Evolutionary conservation across 352 stramenopile genomes (phyloP), one percentile per base, ranked within the genome.

Genomic region (Phytophthora pluvialis): DNA sequence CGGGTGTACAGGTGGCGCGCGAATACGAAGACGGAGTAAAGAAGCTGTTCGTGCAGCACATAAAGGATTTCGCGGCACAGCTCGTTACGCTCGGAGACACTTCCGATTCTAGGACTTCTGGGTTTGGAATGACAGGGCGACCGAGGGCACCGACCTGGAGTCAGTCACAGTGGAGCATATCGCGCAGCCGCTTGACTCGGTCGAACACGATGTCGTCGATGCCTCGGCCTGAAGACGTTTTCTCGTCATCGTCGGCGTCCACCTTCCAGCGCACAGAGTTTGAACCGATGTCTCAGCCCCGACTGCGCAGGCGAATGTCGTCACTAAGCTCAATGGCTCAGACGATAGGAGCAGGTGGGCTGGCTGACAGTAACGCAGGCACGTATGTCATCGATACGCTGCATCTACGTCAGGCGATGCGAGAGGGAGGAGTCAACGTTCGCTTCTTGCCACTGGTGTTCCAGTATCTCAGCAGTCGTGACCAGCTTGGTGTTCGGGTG

Each of bases 381-480:
- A 86, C 83, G n/a, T 95, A 94, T 44, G 71, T 92, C 13, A 86
- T 91, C 21, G 81, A 93, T 40, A 73, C 69, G 9, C 38, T 86
- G 16, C 81, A 95, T 65, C 48, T 95, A 10, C 72, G 83, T 16
- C 74, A 76, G n/a, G 62, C 74, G 9, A 76, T 95, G 69, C 73
- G 77, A 33, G 70, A 87, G 40, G 66, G 76, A 10, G 87, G 87
- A 9, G 73, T 95, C 18, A 90, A 88, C 54, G 72, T 90, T 60
- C 72, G 78, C 5, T 84, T 94, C 13, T 62, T 95, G 9, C 87
- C 87, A n/a, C 48, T 93, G 3, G 73, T 88, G 1, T 93, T 91
- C 36, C 74, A 70, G 1, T 73, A 75, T 35, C 46, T 88, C 13
- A 63, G 68, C 16, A 40, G 35, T 4, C 58, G 69, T n/a, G 65